phyloP scores from a whole-genome alignment of 1,284 basidiomycete genomes.

The Cronartium quercuum region DNA sequence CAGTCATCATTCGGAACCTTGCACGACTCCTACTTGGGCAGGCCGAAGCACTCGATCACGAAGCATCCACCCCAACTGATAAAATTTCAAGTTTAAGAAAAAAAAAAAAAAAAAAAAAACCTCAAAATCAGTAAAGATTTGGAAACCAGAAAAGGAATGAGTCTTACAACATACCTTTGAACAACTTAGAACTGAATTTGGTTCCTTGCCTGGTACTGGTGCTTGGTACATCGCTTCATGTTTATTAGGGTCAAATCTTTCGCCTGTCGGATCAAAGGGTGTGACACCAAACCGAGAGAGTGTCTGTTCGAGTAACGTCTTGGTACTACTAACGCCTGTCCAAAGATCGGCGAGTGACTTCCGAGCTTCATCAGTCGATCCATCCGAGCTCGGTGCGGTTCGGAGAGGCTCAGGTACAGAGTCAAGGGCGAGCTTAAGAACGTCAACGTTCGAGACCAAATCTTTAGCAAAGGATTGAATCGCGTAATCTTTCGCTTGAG shows the following conservation, averaged over 20 bases:
- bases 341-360: conserved; percentile 65
- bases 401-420: conserved; percentile 59
- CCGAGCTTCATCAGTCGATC: conserved; percentile 45
- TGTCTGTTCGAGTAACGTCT: conserved; percentile 79
- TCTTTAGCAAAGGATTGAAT: conserved; percentile 83
- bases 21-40: conserved; percentile 90
- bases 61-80: conserved; percentile 58
- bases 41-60: conserved; percentile 85
- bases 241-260: conserved; percentile 85
- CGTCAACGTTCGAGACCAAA: conserved; percentile 85
- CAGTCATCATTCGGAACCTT: conserved; percentile 42
- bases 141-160: conserved; percentile 47
- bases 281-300: conserved; percentile 86
- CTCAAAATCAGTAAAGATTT: conserved; percentile 10
- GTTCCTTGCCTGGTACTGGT: conserved; percentile 75
- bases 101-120: background rate
- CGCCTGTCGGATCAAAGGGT: conserved; percentile 82
- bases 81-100: background rate
- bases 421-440: conserved; percentile 74
- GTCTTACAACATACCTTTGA: conserved; percentile 64
- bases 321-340: conserved; percentile 84
- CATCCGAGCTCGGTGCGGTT: background rate
- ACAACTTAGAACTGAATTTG: conserved; percentile 84
- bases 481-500: conserved; percentile 85
- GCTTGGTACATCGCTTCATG: conserved; percentile 95